Conservation (phyloP, 2,329 filamentous ascomycete genomes). For the Aspergillus unguis region DNA sequence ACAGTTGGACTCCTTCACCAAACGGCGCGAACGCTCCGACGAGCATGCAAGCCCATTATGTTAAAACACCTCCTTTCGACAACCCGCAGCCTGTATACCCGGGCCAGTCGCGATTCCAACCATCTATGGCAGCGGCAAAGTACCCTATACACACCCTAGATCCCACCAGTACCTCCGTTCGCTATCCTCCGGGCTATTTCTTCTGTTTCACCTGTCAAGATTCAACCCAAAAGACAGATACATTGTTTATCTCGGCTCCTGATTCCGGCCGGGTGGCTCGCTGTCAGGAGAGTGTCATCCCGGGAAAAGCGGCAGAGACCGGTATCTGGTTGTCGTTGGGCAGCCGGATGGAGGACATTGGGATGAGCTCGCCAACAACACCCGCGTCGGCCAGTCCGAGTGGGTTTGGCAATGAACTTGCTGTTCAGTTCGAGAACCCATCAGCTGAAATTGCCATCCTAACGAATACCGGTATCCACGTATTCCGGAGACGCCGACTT, state of each 20-base stretch:
- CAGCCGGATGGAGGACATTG: slow-evolving; percentile 72
- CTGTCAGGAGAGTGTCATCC: slow-evolving; percentile 50
- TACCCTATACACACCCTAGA: slow-evolving; percentile 45
- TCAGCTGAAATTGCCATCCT: slow-evolving; percentile 83
- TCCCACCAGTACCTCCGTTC: slow-evolving; percentile 39
- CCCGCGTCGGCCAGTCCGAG: slow-evolving; percentile 63
- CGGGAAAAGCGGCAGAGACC: slow-evolving; percentile 68
- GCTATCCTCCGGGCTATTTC: slow-evolving; percentile 86
- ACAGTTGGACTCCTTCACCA: slow-evolving; percentile 52
- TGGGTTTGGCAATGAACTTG: slow-evolving; percentile 92
- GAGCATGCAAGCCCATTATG: slow-evolving; percentile 96
- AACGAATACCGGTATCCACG: slow-evolving; percentile 85
- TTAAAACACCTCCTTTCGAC: slow-evolving; percentile 78
- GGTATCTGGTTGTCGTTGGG: slow-evolving; percentile 75
- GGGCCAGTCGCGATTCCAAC: slow-evolving; percentile 27
- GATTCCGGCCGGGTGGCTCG: slow-evolving; percentile 80
- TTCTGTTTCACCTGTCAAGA: slow-evolving; percentile 73
- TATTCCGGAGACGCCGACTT: slow-evolving; percentile 76
- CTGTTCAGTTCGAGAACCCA: slow-evolving; percentile 87
- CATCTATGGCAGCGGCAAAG: slow-evolving; percentile 47
- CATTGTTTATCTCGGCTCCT: slow-evolving; percentile 79
- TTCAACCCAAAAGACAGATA: slow-evolving; percentile 58
- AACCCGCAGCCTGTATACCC: slow-evolving; percentile 22
- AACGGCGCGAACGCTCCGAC: slow-evolving; percentile 69
- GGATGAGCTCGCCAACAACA: slow-evolving; percentile 70